A percentile compares a stretch with the other conserved stretches of the same genome.
phyloP scores from a whole-genome alignment of 345 rosid genomes.

The Conringia planisiliqua region DNA sequence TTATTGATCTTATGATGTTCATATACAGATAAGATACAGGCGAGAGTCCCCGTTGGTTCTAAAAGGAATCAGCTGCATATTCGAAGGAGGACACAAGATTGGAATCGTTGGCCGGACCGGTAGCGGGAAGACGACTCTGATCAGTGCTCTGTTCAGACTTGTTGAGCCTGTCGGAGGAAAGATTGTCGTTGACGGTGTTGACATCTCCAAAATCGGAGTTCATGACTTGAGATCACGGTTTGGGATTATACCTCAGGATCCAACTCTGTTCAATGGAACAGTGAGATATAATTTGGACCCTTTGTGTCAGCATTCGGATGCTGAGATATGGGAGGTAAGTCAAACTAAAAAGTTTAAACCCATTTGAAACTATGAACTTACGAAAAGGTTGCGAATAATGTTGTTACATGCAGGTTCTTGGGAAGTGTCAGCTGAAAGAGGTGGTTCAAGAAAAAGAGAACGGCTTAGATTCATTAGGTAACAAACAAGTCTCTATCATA shows the following conservation, averaged over 20 bases:
- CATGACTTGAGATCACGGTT: conserved; percentile 86
- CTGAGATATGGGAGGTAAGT: conserved; percentile 92
- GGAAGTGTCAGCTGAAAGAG: conserved; percentile 79
- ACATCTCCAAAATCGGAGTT: conserved; percentile 71
- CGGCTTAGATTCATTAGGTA: conserved; percentile 78
- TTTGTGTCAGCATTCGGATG: conserved; percentile 61
- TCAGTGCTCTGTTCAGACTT: conserved; percentile 82
- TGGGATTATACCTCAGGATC: conserved; percentile 94
- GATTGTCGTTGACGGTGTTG: conserved; percentile 76
- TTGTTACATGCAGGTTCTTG: conserved; percentile 54
- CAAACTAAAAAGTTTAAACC: background rate
- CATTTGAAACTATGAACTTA: background rate
- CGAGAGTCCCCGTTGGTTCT: conserved; percentile 65
- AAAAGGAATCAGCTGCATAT: conserved; percentile 74
- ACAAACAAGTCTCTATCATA: background rate
- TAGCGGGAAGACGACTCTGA: conserved; percentile 91
- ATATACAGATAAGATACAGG: conserved; percentile 73
- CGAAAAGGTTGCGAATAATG: background rate
- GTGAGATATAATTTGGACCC: conserved; percentile 95
- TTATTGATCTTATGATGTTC: background rate
- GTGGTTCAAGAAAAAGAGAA: conserved; percentile 71
- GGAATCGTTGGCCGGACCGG: conserved; percentile 97
- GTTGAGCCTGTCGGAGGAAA: conserved; percentile 89
- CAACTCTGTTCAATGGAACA: conserved; percentile 87
- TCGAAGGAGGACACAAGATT: conserved; percentile 89